Percentiles rank a stretch among this genome's conserved stretches.
phyloP scores from a whole-genome alignment of 148 eudicot species.

The Amaranthus cruentus region DNA sequence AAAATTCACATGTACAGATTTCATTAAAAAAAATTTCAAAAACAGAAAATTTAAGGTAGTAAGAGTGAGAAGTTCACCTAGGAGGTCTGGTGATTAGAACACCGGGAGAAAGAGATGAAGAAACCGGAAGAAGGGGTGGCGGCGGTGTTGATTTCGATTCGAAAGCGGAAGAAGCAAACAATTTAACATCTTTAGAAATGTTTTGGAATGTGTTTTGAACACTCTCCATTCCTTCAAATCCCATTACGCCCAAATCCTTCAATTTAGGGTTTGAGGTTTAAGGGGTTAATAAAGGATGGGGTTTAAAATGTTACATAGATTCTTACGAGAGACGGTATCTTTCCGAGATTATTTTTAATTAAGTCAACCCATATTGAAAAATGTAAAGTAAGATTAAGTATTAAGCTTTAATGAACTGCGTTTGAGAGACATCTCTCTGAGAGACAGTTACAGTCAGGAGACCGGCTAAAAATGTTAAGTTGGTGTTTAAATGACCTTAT shows the following conservation, averaged over 20 bases:
- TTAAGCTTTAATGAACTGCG: too few relatives aligned
- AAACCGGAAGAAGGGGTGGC: conserved; percentile 16
- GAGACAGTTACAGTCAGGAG: too few relatives aligned
- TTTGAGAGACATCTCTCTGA: too few relatives aligned
- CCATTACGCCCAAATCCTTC: neutral
- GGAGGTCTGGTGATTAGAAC: conserved; percentile 38
- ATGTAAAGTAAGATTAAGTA: too few relatives aligned
- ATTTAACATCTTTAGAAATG: conserved; percentile 25
- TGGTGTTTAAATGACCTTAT: too few relatives aligned
- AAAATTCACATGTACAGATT: neutral
- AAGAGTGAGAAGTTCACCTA: conserved; percentile 18
- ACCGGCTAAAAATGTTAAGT: too few relatives aligned
- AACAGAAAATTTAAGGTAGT: neutral
- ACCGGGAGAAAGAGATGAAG: conserved; percentile 6
- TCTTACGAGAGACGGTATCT: too few relatives aligned
- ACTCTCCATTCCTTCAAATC: conserved; percentile 30
- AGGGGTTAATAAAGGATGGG: too few relatives aligned
- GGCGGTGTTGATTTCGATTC: conserved; percentile 8
- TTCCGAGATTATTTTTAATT: too few relatives aligned
- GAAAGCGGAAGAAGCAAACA: conserved; percentile 21
- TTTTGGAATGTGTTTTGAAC: conserved; percentile 35
- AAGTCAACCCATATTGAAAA: too few relatives aligned
- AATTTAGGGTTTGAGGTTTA: too few relatives aligned
- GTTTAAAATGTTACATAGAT: too few relatives aligned
- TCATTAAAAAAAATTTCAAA: neutral